Conservation (phyloP, 169 alveolate genomes). For the Theileria sp. region DNA sequence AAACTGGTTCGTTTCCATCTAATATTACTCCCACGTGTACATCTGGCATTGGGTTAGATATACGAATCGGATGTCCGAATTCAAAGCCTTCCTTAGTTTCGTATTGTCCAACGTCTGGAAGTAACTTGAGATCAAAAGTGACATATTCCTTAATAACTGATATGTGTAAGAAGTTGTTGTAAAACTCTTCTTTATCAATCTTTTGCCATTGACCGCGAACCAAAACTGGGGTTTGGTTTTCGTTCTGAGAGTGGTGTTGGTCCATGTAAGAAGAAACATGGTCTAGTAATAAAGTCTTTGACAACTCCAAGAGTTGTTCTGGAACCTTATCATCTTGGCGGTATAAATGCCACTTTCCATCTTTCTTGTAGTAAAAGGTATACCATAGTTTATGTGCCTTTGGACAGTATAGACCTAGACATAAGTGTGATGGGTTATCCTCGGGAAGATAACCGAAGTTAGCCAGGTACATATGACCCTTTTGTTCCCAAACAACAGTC, state of each 20-base stretch:
- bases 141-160: neutral
- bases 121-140: neutral
- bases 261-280: neutral
- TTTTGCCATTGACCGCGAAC: neutral
- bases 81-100: slow-evolving; percentile 17
- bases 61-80: neutral
- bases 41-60: slow-evolving; percentile 6
- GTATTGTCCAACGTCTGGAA: slow-evolving; percentile 1
- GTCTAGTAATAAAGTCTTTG: neutral
- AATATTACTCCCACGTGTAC: neutral
- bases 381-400: slow-evolving; percentile 3
- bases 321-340: neutral
- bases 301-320: neutral
- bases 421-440: neutral
- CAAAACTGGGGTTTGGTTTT: neutral
- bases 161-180: slow-evolving; percentile 9
- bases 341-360: neutral
- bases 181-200: neutral
- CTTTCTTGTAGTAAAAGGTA: slow-evolving; percentile 6
- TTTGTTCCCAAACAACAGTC: neutral
- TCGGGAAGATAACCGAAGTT: neutral
- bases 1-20: neutral
- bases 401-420: neutral
- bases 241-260: neutral
- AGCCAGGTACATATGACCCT: neutral